phyloP scores from a whole-genome alignment of 139 green algal genomes.

The Chlorella sp. region DNA sequence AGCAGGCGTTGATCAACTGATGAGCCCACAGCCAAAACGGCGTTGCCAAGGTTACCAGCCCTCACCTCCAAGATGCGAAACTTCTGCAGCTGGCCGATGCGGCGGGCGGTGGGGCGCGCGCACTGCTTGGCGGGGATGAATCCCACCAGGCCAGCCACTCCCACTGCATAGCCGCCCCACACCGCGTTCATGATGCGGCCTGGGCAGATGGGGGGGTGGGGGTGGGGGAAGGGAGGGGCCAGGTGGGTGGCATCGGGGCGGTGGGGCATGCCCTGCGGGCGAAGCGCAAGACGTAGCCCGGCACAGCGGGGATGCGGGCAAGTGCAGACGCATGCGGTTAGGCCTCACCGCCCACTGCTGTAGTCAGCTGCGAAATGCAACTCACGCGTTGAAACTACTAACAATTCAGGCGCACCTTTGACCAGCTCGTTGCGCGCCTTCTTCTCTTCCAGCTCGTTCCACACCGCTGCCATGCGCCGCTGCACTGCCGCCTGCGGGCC shows the following conservation, averaged over 20 bases:
- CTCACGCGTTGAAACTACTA: too few species aligned
- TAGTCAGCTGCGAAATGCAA: too few species aligned
- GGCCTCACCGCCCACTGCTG: neutral
- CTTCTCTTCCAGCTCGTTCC: slow-evolving; percentile 41
- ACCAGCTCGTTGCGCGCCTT: neutral
- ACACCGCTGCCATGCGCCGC: slow-evolving; percentile 39
- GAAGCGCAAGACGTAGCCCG: neutral
- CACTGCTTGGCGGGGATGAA: slow-evolving; percentile 42
- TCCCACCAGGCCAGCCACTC: slow-evolving; percentile 47
- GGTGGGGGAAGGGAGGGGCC: too few species aligned
- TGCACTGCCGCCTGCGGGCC: slow-evolving; percentile 18
- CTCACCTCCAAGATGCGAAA: slow-evolving; percentile 32
- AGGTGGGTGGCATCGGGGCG: neutral
- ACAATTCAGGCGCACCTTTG: slow-evolving; percentile 9
- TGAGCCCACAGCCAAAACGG: too few species aligned
- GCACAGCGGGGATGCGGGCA: neutral
- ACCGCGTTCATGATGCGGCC: slow-evolving; percentile 51
- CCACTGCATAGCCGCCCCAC: slow-evolving; percentile 48
- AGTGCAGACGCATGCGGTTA: neutral
- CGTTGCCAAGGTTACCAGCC: too few species aligned
- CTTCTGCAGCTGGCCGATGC: slow-evolving; percentile 49
- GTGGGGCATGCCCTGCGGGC: neutral
- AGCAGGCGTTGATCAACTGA: too few species aligned
- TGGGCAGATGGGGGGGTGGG: neutral
- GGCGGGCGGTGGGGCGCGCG: slow-evolving; percentile 9